Evolutionary conservation across 768 basidiomycete genomes (phyloP).

Genomic region (Gelatoporia subvermispora): DNA sequence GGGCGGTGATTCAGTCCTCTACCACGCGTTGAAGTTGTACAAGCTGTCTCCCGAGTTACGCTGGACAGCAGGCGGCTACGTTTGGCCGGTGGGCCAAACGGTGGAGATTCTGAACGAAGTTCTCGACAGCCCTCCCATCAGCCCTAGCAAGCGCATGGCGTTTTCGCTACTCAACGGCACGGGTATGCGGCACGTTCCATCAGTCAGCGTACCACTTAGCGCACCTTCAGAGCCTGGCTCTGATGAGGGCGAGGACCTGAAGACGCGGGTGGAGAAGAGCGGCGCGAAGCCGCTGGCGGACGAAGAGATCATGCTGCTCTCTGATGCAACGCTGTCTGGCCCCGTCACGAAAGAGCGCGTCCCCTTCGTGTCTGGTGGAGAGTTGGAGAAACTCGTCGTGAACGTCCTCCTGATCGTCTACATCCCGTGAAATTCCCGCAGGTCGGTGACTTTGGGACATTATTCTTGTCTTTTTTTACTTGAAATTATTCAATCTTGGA

Average conservation of each 20-base stretch:
- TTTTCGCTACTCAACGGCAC: conserved; percentile 9
- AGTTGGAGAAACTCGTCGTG: conserved; percentile 69
- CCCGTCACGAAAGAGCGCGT: conserved; percentile 61
- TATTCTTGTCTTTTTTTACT: not conserved
- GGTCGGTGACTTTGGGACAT: no score
- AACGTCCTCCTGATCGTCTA: conserved; percentile 71
- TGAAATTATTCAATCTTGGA: not conserved
- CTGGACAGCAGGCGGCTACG: conserved; percentile 78
- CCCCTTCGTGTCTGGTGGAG: conserved; percentile 54
- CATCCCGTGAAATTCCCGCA: conserved; percentile 38
- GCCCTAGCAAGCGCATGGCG: conserved; percentile 8
- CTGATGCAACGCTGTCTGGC: conserved; percentile 41
- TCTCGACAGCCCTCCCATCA: conserved; percentile 20
- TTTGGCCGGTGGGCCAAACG: conserved; percentile 71
- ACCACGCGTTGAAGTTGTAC: conserved; percentile 72
- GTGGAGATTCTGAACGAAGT: conserved; percentile 57
- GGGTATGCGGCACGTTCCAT: conserved; percentile 26
- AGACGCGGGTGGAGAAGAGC: conserved; percentile 56
- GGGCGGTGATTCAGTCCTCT: conserved; percentile 70
- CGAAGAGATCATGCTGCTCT: conserved; percentile 56
- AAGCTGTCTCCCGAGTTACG: conserved; percentile 71
- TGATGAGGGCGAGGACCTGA: conserved; percentile 36
- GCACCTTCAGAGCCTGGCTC: conserved; percentile 36
- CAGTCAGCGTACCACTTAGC: conserved; percentile 44
- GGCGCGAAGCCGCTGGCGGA: conserved; percentile 63